A percentile compares a stretch with the other conserved stretches of the same genome.
phyloP scores from a whole-genome alignment of 352 stramenopile species.

The Sclerospora graminicola region DNA sequence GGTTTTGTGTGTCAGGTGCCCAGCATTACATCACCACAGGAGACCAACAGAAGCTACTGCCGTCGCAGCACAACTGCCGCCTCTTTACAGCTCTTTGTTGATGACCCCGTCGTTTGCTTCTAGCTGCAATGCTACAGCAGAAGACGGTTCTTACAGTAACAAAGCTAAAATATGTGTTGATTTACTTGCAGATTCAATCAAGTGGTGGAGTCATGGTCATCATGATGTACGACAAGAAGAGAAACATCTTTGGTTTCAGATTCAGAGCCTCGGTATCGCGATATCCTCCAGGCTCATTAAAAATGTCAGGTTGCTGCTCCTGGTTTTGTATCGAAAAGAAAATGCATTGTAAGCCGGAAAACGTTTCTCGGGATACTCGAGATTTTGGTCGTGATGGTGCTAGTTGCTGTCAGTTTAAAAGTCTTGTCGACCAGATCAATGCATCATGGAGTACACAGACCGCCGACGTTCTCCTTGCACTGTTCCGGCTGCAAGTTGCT shows the following conservation, averaged over 20 bases:
- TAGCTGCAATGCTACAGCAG: slow-evolving; percentile 4
- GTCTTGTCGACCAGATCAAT: slow-evolving; percentile 7
- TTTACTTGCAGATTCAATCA: slow-evolving; percentile 8
- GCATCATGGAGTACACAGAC: slow-evolving; percentile 2
- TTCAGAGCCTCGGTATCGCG: slow-evolving; percentile 1
- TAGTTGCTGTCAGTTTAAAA: slow-evolving; percentile 12
- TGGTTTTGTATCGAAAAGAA: neutral
- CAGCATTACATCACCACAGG: too few species aligned
- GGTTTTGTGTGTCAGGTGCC: too few species aligned
- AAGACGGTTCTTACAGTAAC: neutral
- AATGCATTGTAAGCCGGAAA: neutral
- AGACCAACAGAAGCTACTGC: too few species aligned
- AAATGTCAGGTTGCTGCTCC: neutral
- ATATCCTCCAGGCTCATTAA: neutral
- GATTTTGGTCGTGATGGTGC: slow-evolving; percentile 13
- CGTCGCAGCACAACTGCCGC: too few species aligned
- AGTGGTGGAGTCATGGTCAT: slow-evolving; percentile 8
- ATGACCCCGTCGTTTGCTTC: slow-evolving; percentile 19
- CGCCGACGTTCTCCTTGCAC: slow-evolving; percentile 16
- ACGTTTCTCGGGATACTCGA: slow-evolving; percentile 9
- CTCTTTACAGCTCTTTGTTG: slow-evolving; percentile 5
- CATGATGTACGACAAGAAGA: slow-evolving; percentile 7
- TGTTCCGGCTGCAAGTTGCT: slow-evolving; percentile 19
- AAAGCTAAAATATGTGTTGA: slow-evolving; percentile 4
- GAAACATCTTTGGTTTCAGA: slow-evolving; percentile 6